These are phyloP conservation scores for Botrytis cinerea DNA, from an alignment of 2,329 filamentous ascomycete genomes.

Conservation along the genomic window DNA sequence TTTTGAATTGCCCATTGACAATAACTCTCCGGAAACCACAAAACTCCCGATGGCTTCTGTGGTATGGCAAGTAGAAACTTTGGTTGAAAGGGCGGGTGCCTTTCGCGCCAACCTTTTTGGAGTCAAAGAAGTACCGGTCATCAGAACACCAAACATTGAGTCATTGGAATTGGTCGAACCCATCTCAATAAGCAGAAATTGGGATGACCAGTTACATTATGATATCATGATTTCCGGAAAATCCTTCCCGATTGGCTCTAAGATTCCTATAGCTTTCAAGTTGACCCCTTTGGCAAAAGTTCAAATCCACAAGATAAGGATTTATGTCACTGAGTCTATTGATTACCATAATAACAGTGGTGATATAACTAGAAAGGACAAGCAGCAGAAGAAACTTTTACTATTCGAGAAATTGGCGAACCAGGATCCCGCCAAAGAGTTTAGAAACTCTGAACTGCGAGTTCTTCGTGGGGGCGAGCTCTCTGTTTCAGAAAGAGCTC, in stretches of 20 bases:
- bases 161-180: conserved; percentile 73
- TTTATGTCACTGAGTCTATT: conserved; percentile 71
- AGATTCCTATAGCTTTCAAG: conserved; percentile 75
- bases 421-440: conserved; percentile 61
- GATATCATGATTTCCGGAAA: conserved; percentile 78
- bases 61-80: conserved; percentile 68
- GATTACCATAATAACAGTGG: conserved; percentile 71
- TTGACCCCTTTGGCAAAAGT: conserved; percentile 73
- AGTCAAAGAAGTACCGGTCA: conserved; percentile 65
- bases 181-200: conserved; percentile 73
- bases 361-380: conserved; percentile 67
- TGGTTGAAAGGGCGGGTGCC: conserved; percentile 68
- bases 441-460: conserved; percentile 65
- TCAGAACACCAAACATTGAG: conserved; percentile 68
- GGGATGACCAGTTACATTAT: conserved; percentile 76
- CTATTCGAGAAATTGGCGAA: conserved; percentile 73
- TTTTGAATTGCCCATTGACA: conserved; percentile 83
- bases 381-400: conserved; percentile 61
- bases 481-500: conserved; percentile 49
- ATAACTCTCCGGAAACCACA: conserved; percentile 70
- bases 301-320: conserved; percentile 72
- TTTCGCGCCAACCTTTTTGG: conserved; percentile 70
- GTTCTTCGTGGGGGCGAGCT: conserved; percentile 68
- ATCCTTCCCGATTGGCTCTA: conserved; percentile 70
- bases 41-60: conserved; percentile 70